Evolutionary conservation across 2,329 filamentous ascomycete genomes (phyloP), one percentile per base, ranked within the genome.

Genomic region (Calonectria henricotiae): DNA sequence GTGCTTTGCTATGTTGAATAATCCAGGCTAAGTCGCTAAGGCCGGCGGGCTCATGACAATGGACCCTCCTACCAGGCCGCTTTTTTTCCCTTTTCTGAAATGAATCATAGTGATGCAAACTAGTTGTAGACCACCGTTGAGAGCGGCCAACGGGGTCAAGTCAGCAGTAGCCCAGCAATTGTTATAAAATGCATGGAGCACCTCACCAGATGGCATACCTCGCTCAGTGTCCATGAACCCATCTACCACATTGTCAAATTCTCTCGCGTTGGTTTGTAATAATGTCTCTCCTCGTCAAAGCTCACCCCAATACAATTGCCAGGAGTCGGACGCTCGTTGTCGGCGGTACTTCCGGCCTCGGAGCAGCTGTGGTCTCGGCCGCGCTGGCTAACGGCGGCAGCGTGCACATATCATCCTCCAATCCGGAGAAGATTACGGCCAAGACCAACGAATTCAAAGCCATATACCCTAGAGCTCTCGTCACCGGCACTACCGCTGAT

Each of bases 351-450:
- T 54, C 49, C 4, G 49, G 49, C 49, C 15, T 54, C 27, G 49
- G 49, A 12, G 49, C 49, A 20, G 49, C 49, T 7, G 49, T 54
- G 17, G 49, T 54, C 30, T 54, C 49, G 49, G 49, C 49, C 27
- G 49, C 49, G 15, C 49, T 54, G 49, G 49, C 49, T 12, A 54
- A 54, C n/a, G 9, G 30, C 17, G 49, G 49, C 17, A 54, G 27
- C 30, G 49, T 54, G 5, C 49, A 54, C 49, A 54, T 54, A 54
- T 54, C 49, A 35, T 54, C 49, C 8, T 54, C 49, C 17, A 54
- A 54, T 8, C 27, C 49, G 9, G 49, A 54, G 27, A 54, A 20
- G 49, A 11, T 54, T 35, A 4, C 30, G 3, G 3, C 27, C 17
- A 54, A 20, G 30, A 35, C 35, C 27, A 12, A 27, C 0, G 49